Base-by-base conservation (phyloP, 345 rosid genomes). In the Toxicodendron radicans region DNA sequence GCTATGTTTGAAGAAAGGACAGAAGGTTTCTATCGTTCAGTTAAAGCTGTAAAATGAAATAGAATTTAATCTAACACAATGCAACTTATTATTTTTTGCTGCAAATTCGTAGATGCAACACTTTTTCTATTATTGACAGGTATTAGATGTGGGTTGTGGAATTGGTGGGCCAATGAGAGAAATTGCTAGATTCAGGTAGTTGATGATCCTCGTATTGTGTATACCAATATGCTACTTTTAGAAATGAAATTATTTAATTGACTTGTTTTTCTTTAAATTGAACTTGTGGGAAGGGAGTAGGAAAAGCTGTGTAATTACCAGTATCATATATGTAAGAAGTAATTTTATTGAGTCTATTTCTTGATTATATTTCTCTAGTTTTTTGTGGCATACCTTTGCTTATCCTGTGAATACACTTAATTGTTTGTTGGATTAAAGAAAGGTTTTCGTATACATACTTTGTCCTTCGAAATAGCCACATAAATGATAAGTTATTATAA, bases 151-250 rank as follows among this genome's bases (percentile, higher is more conserved):
- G 16, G 99, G 99, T 74, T 96, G 99, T 72, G 99, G 99, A 78
- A 92, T 96, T 80, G 99, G 98, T 79, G 99, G 99, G 66, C 98
- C 99, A 7, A 86, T 96, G 11, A 96, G 99, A 81, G 99, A 93
- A 85, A 92, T 93, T 79, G 84, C 97, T 49, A 87, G 85, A 57
- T 96, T 96, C 87, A 95, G 99, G 99, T 93, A 24, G 75, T 16
- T 71, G 58, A 75, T 64, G 9, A 14, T 13, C 75, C n/a, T 54
- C 27, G 27, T 27, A 30, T 74, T 30, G 2, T 62, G 27, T 24
- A 41, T 30, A 23, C 24, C 52, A 12, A 46, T 16, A 8, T 11
- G 57, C 38, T 24, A 66, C 13, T 54, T 66, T 16, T 11, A 2
- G 21, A 66, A 17, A 3, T 35, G 7, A 48, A 10, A 17, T 48